Conservation (phyloP, 345 rosid species). For the Salix purpurea region DNA sequence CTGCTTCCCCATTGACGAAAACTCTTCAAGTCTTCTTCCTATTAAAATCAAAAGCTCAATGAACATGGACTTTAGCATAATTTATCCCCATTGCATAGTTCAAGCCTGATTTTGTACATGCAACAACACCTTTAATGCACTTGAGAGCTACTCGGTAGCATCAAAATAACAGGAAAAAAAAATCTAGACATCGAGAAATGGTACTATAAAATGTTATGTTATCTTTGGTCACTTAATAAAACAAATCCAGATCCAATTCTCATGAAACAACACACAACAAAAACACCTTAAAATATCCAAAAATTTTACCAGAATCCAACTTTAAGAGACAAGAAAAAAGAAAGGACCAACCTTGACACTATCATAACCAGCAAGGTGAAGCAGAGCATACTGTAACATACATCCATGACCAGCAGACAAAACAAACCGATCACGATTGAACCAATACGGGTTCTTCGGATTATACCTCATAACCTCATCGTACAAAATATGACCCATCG, state of each 20-base stretch:
- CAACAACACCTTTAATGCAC: not conserved
- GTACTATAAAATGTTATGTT: not conserved
- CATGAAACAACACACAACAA: not conserved
- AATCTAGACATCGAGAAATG: not conserved
- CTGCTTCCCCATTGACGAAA: constrained; percentile 96
- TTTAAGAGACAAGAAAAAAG: not conserved
- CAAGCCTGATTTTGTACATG: not conserved
- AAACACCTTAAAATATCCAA: not conserved
- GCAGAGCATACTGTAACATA: constrained; percentile 87
- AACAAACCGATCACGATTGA: constrained; percentile 92
- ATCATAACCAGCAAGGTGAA: constrained; percentile 96
- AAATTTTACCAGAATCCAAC: not conserved
- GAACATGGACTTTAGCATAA: not conserved
- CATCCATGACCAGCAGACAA: constrained; percentile 97
- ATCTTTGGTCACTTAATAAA: not conserved
- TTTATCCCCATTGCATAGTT: not conserved
- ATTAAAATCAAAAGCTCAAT: not conserved
- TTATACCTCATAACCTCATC: constrained; percentile 90
- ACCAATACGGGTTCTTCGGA: constrained; percentile 97
- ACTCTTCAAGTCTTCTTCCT: constrained; percentile 90
- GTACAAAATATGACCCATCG: constrained; percentile 80
- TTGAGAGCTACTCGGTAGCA: not conserved
- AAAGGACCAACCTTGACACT: constrained; percentile 54
- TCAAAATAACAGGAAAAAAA: not conserved
- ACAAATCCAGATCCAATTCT: not conserved